These are phyloP conservation scores for Pichia nakasei DNA, from an alignment of 805 yeast species.

Conservation along the genomic window DNA sequence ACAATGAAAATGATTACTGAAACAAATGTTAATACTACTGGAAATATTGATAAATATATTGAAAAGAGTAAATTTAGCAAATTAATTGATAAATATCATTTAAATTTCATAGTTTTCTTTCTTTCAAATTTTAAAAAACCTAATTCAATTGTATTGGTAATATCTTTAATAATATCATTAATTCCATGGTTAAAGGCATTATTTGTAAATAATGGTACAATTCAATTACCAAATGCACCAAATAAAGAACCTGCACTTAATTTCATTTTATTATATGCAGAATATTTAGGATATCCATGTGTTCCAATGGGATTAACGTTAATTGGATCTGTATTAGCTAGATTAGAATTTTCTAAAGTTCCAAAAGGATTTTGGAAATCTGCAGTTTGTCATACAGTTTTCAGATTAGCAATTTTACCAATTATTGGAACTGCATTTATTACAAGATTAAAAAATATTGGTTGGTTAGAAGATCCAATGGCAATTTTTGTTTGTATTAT, in stretches of 20 bases:
- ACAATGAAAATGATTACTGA: constrained; percentile 27
- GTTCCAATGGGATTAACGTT: constrained; percentile 48
- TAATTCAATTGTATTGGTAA: constrained; percentile 36
- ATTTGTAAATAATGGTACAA: constrained; percentile 28
- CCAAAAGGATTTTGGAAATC: constrained; percentile 52
- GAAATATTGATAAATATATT: constrained; percentile 21
- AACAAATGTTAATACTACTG: constrained; percentile 23
- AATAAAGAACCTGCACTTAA: constrained; percentile 47
- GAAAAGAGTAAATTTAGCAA: neutral
- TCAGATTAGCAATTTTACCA: constrained; percentile 39
- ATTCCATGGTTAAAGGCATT: constrained; percentile 46
- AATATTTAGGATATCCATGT: constrained; percentile 42
- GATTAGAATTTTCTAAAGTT: constrained; percentile 37
- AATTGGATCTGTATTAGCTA: constrained; percentile 45
- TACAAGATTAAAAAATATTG: constrained; percentile 35
- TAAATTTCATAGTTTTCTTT: constrained; percentile 25
- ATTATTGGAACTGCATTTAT: constrained; percentile 45
- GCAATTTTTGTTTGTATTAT: constrained; percentile 36
- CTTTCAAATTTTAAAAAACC: constrained; percentile 42
- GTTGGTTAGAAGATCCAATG: constrained; percentile 39
- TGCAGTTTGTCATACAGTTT: constrained; percentile 34
- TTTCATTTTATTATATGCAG: constrained; percentile 40
- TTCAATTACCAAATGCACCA: constrained; percentile 31
- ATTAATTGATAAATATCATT: constrained; percentile 23
- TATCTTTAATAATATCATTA: constrained; percentile 40